Evolutionary conservation across 2,329 filamentous ascomycete genomes (phyloP).

Genomic region (Colletotrichum nymphaeae): DNA sequence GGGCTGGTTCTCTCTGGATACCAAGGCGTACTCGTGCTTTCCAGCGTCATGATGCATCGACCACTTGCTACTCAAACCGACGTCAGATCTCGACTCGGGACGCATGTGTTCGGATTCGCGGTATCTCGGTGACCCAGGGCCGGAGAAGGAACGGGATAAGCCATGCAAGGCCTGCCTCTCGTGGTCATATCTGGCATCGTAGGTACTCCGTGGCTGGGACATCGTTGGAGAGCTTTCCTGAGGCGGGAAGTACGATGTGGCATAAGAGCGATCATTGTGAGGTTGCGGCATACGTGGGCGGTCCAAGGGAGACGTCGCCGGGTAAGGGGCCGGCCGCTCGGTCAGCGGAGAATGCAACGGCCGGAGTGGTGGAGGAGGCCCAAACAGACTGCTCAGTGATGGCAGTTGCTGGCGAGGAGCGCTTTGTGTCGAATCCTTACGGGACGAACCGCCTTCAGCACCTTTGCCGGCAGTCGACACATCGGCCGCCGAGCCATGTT

Average conservation of each 20-base stretch:
- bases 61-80: slow-evolving; percentile 51
- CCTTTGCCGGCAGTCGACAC: slow-evolving; percentile 54
- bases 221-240: slow-evolving; percentile 47
- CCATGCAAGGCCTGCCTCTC: slow-evolving; percentile 49
- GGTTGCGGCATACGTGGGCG: slow-evolving; percentile 53
- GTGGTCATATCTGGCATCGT: slow-evolving; percentile 57
- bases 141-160: slow-evolving; percentile 49
- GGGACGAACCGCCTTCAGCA: slow-evolving; percentile 49
- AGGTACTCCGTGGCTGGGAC: slow-evolving; percentile 58
- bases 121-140: slow-evolving; percentile 58
- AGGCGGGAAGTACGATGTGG: slow-evolving; percentile 60
- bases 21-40: slow-evolving; percentile 59
- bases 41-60: slow-evolving; percentile 51
- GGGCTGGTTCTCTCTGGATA: slow-evolving; percentile 50
- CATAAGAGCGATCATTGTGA: slow-evolving; percentile 50
- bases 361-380: slow-evolving; percentile 56
- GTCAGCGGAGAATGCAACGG: slow-evolving; percentile 58
- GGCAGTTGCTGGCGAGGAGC: slow-evolving; percentile 62
- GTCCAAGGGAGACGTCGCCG: slow-evolving; percentile 60
- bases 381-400: slow-evolving; percentile 68
- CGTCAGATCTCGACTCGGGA: slow-evolving; percentile 49
- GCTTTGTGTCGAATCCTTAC: slow-evolving; percentile 46
- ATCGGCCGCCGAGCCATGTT: slow-evolving; percentile 56
- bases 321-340: slow-evolving; percentile 56
- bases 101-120: slow-evolving; percentile 51